These are phyloP conservation scores for Flueggea neowawraea DNA, from an alignment of 441 rosid genomes.

Conservation along the genomic window DNA sequence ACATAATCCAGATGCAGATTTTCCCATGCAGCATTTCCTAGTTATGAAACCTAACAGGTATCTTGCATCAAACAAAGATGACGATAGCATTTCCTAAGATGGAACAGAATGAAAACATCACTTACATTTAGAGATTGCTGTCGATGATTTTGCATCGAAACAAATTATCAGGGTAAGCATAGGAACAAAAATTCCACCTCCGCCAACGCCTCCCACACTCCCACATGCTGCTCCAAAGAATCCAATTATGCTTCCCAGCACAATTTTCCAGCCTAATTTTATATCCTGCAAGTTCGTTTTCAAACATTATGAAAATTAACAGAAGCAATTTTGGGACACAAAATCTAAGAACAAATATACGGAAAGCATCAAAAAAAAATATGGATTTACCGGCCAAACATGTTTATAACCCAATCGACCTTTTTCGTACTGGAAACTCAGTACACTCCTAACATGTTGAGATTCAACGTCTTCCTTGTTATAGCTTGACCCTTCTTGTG, in stretches of 20 bases:
- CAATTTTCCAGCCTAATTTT: conserved; percentile 56
- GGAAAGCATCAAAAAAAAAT: too few relatives aligned
- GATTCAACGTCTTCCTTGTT: conserved; percentile 13
- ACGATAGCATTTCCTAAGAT: too few relatives aligned
- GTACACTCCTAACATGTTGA: conserved; percentile 8
- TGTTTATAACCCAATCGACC: conserved; percentile 29
- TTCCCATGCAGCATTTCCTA: too few relatives aligned
- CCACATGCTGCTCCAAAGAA: conserved; percentile 73
- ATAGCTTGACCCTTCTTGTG: conserved; percentile 13
- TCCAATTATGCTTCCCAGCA: conserved; percentile 45
- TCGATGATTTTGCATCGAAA: conserved; percentile 61
- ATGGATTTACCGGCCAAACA: conserved; percentile 19
- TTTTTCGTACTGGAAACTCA: conserved; percentile 27
- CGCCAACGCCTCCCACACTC: conserved; percentile 72
- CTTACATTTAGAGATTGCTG: conserved; percentile 67
- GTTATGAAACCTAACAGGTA: too few relatives aligned
- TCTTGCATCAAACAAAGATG: too few relatives aligned
- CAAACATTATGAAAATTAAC: not conserved
- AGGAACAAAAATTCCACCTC: conserved; percentile 70
- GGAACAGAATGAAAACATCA: not conserved
- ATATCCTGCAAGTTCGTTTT: conserved; percentile 30
- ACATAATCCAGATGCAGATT: too few relatives aligned
- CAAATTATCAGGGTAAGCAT: conserved; percentile 56
- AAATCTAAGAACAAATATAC: too few relatives aligned
- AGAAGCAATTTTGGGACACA: too few relatives aligned